phyloP scores from a whole-genome alignment of 805 yeast genomes.

The Kluyveromyces lactis region DNA sequence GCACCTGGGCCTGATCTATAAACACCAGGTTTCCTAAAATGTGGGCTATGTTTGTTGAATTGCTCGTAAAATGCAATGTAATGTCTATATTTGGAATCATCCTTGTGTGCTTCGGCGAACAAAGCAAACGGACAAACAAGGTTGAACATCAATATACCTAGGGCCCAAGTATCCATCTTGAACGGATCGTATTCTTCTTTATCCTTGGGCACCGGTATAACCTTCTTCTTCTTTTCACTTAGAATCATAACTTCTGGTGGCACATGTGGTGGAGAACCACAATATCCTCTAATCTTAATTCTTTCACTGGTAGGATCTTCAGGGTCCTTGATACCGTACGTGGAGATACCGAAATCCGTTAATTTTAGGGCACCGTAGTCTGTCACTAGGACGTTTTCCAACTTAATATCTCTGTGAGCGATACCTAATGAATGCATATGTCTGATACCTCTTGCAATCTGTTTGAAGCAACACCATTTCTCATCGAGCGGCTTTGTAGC shows the following conservation, averaged over 20 bases:
- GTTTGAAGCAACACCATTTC: conserved; percentile 61
- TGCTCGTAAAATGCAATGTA: conserved; percentile 41
- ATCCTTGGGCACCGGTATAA: conserved; percentile 24
- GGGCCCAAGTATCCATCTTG: conserved; percentile 63
- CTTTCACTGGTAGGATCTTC: conserved; percentile 39
- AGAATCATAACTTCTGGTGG: conserved; percentile 67
- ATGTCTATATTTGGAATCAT: conserved; percentile 48
- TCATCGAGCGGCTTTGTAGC: conserved; percentile 41
- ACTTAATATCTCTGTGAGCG: conserved; percentile 68
- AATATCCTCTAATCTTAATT: conserved; percentile 37
- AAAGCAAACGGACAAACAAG: conserved; percentile 53
- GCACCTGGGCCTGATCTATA: conserved; percentile 56
- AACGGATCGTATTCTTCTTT: conserved; percentile 49
- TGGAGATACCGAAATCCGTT: conserved; percentile 73
- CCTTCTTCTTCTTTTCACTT: conserved; percentile 29
- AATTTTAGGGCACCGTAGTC: conserved; percentile 53
- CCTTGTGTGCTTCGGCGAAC: conserved; percentile 40
- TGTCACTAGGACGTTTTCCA: conserved; percentile 61
- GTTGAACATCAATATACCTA: conserved; percentile 61
- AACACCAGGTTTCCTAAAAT: conserved; percentile 37
- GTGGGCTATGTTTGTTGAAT: conserved; percentile 33
- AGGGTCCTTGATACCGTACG: conserved; percentile 47
- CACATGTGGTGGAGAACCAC: conserved; percentile 76
- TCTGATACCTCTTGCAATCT: conserved; percentile 51
- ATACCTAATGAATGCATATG: conserved; percentile 58